Evolutionary conservation across 495 filamentous ascomycete species (phyloP).

Genomic region (Haplographium delicatum): DNA sequence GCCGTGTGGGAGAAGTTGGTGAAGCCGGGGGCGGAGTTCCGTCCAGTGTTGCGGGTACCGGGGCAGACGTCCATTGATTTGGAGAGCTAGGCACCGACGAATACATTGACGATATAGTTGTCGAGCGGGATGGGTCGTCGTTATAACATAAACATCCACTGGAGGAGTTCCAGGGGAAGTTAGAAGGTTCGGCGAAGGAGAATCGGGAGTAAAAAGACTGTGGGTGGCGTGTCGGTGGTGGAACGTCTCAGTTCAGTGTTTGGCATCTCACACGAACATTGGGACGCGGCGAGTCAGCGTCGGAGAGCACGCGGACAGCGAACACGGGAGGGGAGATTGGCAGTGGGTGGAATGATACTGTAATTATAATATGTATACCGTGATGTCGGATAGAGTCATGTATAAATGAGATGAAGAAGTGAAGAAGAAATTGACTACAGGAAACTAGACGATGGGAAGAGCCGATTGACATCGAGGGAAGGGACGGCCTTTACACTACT

Average conservation of each 20-base stretch:
- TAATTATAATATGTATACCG: too few species aligned
- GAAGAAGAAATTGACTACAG: too few species aligned
- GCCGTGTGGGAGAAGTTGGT: slow-evolving; percentile 32
- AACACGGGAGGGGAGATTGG: too few species aligned
- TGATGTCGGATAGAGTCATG: too few species aligned
- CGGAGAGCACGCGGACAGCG: too few species aligned
- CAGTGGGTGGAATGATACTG: too few species aligned
- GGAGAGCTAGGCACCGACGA: slow-evolving; percentile 18
- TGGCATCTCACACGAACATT: slow-evolving; percentile 15
- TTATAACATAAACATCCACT: background rate
- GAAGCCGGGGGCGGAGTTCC: slow-evolving; percentile 11
- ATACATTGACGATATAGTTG: slow-evolving; percentile 16
- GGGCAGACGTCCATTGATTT: slow-evolving; percentile 13
- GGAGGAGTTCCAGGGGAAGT: background rate
- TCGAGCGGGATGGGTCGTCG: background rate
- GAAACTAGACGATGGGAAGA: too few species aligned
- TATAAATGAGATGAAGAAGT: too few species aligned
- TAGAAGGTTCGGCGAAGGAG: background rate
- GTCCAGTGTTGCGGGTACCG: slow-evolving; percentile 3
- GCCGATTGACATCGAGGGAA: too few species aligned
- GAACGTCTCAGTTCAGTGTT: slow-evolving; percentile 11
- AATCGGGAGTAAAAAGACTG: slow-evolving; percentile 1
- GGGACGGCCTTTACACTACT: too few species aligned
- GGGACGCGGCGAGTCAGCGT: background rate
- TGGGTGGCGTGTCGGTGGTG: slow-evolving; percentile 6